Evolutionary conservation across 805 yeast species (phyloP).

Genomic region (Nematodospora valgi): DNA sequence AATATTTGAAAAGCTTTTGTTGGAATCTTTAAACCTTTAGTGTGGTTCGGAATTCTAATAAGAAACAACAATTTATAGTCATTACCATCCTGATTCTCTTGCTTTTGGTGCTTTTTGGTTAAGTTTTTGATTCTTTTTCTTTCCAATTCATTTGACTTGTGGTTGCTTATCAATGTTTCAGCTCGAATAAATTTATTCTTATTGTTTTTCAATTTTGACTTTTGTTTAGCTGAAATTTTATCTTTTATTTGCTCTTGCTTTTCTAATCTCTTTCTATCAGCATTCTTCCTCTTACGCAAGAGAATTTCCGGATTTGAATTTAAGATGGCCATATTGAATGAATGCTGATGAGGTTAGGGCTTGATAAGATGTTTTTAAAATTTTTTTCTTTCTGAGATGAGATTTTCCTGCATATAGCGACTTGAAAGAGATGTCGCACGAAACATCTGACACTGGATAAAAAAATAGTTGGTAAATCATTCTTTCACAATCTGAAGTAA

Average conservation of each 20-base stretch:
- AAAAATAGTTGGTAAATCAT: too few relatives aligned
- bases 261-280: slow-evolving; percentile 67
- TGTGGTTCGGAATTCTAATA: slow-evolving; percentile 62
- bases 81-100: slow-evolving; percentile 30
- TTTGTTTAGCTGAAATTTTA: slow-evolving; percentile 44
- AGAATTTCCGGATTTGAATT: slow-evolving; percentile 75
- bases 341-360: background rate
- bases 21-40: slow-evolving; percentile 61
- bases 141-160: slow-evolving; percentile 65
- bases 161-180: slow-evolving; percentile 67
- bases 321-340: slow-evolving; percentile 40
- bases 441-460: too few relatives aligned
- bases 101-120: slow-evolving; percentile 56
- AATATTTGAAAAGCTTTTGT: slow-evolving; percentile 58
- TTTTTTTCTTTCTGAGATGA: slow-evolving; percentile 8
- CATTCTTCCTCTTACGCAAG: slow-evolving; percentile 74
- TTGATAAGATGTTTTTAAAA: background rate
- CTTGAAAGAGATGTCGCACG: too few relatives aligned
- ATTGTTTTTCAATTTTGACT: slow-evolving; percentile 39
- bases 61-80: slow-evolving; percentile 55
- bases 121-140: slow-evolving; percentile 64
- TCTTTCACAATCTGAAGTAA: too few relatives aligned
- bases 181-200: slow-evolving; percentile 65
- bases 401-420: too few relatives aligned
- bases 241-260: slow-evolving; percentile 64